Base-by-base conservation (phyloP, 495 filamentous ascomycete species). In the Neurospora sublineolata region DNA sequence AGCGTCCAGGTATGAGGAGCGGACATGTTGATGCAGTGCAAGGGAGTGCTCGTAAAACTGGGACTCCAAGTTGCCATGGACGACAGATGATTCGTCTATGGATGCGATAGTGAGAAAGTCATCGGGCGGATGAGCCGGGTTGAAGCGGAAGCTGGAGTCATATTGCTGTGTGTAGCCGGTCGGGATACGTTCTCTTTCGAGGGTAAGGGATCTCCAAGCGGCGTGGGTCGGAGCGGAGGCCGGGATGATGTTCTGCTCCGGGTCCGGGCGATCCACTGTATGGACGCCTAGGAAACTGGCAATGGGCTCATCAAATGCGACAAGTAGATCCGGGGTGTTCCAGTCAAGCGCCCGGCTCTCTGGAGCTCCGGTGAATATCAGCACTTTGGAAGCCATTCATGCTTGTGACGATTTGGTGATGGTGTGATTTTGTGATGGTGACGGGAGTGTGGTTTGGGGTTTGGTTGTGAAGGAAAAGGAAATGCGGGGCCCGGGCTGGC, bases 31-130 rank as follows among this genome's bases (percentile, higher is more conserved):
- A 73, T 94, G 89, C 5, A 89, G 75, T 8, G 86, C 86, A 40
- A 93, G 84, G 0, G 92, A 93, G 76, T 92, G 89, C 72, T 93
- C 87, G 76, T 92, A 92, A 76, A 93, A 93, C 72, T 89, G 86
- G 6, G 88, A 80, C 52, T 80, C 68, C 37, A 78, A 39, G 10
- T 82, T 75, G 38, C 58, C 72, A 40, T 70, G 71, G 7, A 74
- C 77, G 46, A 69, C 71, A 69, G 76, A 70, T 75, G 72, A 60
- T 71, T 76, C 44, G 72, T 76, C 68, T 36, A 74, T 68, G 71
- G 85, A 80, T 23, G 80, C 72, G 27, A 83, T 80, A 3, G 80
- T 83, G 69, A 90, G 81, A 75, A 91, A 90, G 16, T 76, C 76
- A n/a, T 83, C 77, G 60, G 79, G 76, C 38, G 80, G 75, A 69